Evolutionary conservation across 2,329 filamentous ascomycete genomes (phyloP).

Genomic region (Aspergillus sp.): DNA sequence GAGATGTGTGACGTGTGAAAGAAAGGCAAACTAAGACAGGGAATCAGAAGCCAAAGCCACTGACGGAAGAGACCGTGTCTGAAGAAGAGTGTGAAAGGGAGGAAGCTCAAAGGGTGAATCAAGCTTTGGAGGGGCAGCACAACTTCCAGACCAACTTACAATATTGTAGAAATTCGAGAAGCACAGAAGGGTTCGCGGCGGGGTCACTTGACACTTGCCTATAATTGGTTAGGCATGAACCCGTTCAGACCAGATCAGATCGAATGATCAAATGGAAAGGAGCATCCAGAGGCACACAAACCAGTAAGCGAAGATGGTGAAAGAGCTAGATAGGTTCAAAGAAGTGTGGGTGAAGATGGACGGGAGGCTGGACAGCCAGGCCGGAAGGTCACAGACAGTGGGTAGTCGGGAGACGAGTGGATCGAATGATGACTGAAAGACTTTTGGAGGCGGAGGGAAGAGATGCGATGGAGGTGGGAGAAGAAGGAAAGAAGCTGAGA

Average conservation of each 20-base stretch:
- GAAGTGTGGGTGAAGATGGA: too few species aligned
- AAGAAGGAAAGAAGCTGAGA: constrained; percentile 1
- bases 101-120: constrained; percentile 3
- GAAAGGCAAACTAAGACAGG: neutral
- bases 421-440: constrained; percentile 11
- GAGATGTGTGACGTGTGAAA: neutral
- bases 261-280: too few species aligned
- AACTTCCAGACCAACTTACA: neutral
- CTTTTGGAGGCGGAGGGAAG: constrained; percentile 4
- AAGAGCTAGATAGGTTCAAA: too few species aligned
- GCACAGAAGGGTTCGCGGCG: constrained; percentile 2
- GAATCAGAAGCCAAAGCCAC: neutral
- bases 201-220: too few species aligned
- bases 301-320: too few species aligned
- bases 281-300: too few species aligned
- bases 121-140: constrained; percentile 18
- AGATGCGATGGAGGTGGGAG: constrained; percentile 2
- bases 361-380: too few species aligned
- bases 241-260: too few species aligned
- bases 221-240: too few species aligned
- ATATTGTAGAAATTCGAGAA: neutral
- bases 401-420: too few species aligned
- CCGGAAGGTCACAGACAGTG: too few species aligned
- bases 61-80: neutral
- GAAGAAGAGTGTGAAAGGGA: constrained; percentile 1